Evolutionary conservation across 805 yeast species (phyloP), one percentile per base, ranked within the genome.

Genomic region (Yamadazyma ubonensis): DNA sequence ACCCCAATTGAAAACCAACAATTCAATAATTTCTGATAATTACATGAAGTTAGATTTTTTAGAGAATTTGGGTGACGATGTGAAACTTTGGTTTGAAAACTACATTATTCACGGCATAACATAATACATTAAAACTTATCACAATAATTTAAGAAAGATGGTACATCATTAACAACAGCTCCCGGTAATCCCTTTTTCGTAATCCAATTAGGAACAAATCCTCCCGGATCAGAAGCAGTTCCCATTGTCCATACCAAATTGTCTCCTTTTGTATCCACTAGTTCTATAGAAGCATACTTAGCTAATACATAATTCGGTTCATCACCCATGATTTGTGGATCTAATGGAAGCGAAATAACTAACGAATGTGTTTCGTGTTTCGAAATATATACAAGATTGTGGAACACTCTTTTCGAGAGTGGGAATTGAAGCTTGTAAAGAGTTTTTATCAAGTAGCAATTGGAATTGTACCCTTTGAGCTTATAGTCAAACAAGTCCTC

Each of bases 61-160:
- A 14, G 73, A 67, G 12, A 69, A 59, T 44, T 50, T 69, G 23
- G 71, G 73, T 2, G 70, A 65, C 17, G 73, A 69, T 45, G 71
- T 69, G 9, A 62, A 59, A 46, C 43, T 51, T 5, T 69, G 74
- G 74, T 56, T 69, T 9, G 68, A 58, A n/a, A 53, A 54, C 1
- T 55, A 60, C 28, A 49, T 44, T 14, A 30, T 43, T 8, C 49
- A 46, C 19, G 62, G 57, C 0, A 54, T 50, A 15, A 41, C 49
- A 17, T 53, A 33, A 14, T 12, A 37, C n/a, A 28, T 25, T 37
- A n/a, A 31, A 33, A 20, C 16, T 27, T 23, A 14, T 44, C 44
- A 21, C 44, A 55, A 65, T 67, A 68, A 9, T 54, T 47, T 43
- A 67, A 46, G 41, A 69, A 65, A 20, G 58, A 49, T 0, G 72